Conservation (phyloP, 768 basidiomycete species). For the Pisolithus albus region DNA sequence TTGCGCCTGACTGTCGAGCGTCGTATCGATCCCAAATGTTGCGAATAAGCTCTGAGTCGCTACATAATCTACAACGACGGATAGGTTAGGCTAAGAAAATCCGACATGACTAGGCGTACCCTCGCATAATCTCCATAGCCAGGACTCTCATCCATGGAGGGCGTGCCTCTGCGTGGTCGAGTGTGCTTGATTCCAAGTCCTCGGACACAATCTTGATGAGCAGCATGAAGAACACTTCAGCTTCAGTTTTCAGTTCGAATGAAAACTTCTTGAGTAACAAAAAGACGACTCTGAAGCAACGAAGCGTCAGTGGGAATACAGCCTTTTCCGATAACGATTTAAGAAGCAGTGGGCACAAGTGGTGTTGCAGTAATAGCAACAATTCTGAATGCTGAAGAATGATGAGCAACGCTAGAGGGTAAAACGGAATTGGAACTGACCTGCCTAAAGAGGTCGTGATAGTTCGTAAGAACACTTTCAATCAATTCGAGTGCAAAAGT, state of each 20-base stretch:
- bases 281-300: conserved; percentile 91
- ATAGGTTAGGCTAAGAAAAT: conserved; percentile 2
- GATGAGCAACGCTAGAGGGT: not conserved
- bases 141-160: conserved; percentile 88
- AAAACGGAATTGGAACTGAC: conserved; percentile 32
- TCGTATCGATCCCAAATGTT: conserved; percentile 79
- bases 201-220: conserved; percentile 60
- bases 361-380: conserved; percentile 78
- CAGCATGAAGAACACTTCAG: conserved; percentile 79
- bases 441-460: conserved; percentile 77
- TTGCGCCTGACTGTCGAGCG: conserved; percentile 50
- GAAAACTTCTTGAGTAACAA: conserved; percentile 89
- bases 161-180: conserved; percentile 30
- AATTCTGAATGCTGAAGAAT: conserved; percentile 66
- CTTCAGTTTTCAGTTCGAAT: conserved; percentile 68
- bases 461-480: conserved; percentile 93
- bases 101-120: conserved; percentile 34
- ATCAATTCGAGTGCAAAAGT: conserved; percentile 97
- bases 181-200: conserved; percentile 32
- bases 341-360: conserved; percentile 85
- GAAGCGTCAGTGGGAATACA: conserved; percentile 79
- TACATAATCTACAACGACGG: conserved; percentile 51
- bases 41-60: conserved; percentile 71
- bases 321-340: conserved; percentile 79
- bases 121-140: conserved; percentile 88